These are phyloP conservation scores for Suhomyces bribrorum DNA, from an alignment of 1,139 yeast species.

Conservation along the genomic window DNA sequence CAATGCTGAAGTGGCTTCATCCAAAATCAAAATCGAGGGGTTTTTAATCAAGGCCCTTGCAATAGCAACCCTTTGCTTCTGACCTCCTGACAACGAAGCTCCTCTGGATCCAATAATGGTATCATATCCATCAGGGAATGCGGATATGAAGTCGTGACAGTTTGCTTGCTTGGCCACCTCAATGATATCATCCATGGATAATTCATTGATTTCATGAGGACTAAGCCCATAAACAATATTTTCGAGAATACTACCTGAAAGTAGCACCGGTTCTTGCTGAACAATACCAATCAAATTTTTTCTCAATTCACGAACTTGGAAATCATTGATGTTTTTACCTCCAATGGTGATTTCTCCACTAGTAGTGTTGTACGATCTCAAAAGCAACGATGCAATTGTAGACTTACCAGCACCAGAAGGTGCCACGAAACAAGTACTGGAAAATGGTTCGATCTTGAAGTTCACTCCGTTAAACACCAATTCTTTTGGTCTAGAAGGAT, in stretches of 20 bases:
- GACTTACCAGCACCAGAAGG: slow-evolving; percentile 93
- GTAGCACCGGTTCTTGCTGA: slow-evolving; percentile 84
- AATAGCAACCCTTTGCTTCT: slow-evolving; percentile 84
- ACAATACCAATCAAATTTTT: slow-evolving; percentile 74
- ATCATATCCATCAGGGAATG: slow-evolving; percentile 55
- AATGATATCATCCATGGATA: slow-evolving; percentile 44
- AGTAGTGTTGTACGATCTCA: slow-evolving; percentile 64
- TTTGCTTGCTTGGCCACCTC: slow-evolving; percentile 53
- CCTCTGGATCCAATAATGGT: slow-evolving; percentile 59
- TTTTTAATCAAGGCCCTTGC: slow-evolving; percentile 75
- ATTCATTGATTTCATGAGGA: slow-evolving; percentile 45
- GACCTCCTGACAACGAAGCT: slow-evolving; percentile 76
- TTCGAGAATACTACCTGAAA: slow-evolving; percentile 77
- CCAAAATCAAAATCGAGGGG: slow-evolving; percentile 64
- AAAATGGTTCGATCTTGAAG: slow-evolving; percentile 63
- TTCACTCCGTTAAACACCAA: slow-evolving; percentile 64
- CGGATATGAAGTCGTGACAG: slow-evolving; percentile 53
- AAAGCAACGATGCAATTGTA: slow-evolving; percentile 71
- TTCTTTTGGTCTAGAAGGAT: slow-evolving; percentile 87
- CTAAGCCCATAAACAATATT: slow-evolving; percentile 78
- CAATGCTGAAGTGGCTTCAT: slow-evolving; percentile 79
- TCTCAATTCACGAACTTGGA: slow-evolving; percentile 72
- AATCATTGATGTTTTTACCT: slow-evolving; percentile 60
- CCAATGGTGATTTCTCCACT: slow-evolving; percentile 67
- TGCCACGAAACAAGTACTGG: slow-evolving; percentile 87